phyloP scores from a whole-genome alignment of 352 stramenopile genomes.

The Globisporangium acanthophoron region DNA sequence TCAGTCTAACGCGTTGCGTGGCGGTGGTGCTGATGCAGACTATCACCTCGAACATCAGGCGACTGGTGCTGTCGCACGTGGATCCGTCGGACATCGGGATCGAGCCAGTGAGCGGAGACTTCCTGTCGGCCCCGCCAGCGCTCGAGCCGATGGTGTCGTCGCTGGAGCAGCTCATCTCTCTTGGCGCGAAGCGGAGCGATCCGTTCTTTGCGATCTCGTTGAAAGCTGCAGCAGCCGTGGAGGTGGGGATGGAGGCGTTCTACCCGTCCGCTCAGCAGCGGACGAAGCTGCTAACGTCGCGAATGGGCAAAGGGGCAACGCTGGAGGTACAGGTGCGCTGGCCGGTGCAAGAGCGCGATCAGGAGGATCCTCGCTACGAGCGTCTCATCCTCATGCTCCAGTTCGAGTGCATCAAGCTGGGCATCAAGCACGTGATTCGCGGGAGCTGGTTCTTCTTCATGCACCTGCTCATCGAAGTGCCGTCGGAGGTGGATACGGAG shows the following conservation, averaged over 20 bases:
- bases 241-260: conserved; percentile 84
- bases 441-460: conserved; percentile 84
- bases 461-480: conserved; percentile 76
- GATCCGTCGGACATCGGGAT: conserved; percentile 76
- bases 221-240: conserved; percentile 76
- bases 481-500: conserved; percentile 36
- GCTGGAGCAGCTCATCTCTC: conserved; percentile 74
- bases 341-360: conserved; percentile 80
- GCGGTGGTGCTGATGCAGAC: conserved; percentile 26
- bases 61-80: conserved; percentile 71
- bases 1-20: not conserved
- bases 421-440: conserved; percentile 63
- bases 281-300: conserved; percentile 71
- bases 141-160: conserved; percentile 58
- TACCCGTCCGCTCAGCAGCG: conserved; percentile 81
- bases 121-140: conserved; percentile 50
- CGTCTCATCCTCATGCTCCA: conserved; percentile 84
- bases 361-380: conserved; percentile 86
- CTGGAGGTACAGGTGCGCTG: conserved; percentile 83
- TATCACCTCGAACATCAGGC: conserved; percentile 75
- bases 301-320: conserved; percentile 80
- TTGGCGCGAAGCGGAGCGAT: conserved; percentile 76
- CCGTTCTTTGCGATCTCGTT: conserved; percentile 76
- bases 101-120: conserved; percentile 34
- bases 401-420: conserved; percentile 75